Evolutionary conservation across 768 basidiomycete species (phyloP), one percentile per base, ranked within the genome.

Genomic region (Hebeloma cylindrosporum): DNA sequence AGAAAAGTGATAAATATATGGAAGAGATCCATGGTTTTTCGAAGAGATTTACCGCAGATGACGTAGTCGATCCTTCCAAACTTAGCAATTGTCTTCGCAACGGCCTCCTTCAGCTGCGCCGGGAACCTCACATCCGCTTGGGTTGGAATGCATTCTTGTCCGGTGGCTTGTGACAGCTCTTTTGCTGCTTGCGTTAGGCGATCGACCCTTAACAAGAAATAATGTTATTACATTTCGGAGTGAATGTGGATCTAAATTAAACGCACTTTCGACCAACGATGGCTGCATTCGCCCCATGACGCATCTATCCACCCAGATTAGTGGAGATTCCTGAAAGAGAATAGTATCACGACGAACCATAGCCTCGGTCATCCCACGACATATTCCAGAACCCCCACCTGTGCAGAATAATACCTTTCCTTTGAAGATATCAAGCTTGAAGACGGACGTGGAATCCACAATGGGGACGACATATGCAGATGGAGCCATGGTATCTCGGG

Each of bases 31-130:
- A 30, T 10, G 13, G 21, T 30, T 37, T 74, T n/a, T n/a, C n/a
- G n/a, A n/a, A n/a, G n/a, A n/a, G n/a, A n/a, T n/a, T 45, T 63
- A 88, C 93, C 93, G 60, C 91, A 93, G 43, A 97, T 89, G 39
- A 97, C 94, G 61, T 90, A 95, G 68, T 99, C 94, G 47, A 99
- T 91, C 51, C 74, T 75, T 0, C 94, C 93, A 60, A 88, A 93
- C 53, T 72, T 74, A 49, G 82, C 78, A 13, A 93, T 77, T 1
- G 88, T 79, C 60, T 80, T 76, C 20, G 79, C 65, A 14, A 90
- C 94, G 5, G 95, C 95, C 5, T 74, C 78, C 47, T 78, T 73
- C 28, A 99, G 67, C 10, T 83, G 72, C 37, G 80, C 73, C 1
- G 88, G 83, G 28, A 88, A 71, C 35, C 94, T 74, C 7, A 99